These are phyloP conservation scores for Cladobotryum mycophilum DNA, from an alignment of 2,329 filamentous ascomycete genomes.

Conservation along the genomic window DNA sequence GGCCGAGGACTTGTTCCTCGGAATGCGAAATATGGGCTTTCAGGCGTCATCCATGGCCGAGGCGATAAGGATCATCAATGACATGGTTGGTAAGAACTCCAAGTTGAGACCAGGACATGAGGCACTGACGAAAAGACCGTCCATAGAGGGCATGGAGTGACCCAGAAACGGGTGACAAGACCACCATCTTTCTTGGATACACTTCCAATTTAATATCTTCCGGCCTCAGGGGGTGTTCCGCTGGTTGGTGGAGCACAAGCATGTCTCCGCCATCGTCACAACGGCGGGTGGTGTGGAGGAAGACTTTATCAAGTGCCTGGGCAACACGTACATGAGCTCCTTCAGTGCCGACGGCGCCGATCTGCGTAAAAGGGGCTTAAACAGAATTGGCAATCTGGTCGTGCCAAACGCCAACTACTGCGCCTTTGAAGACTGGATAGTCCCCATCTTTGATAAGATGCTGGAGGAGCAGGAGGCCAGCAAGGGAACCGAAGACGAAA, in stretches of 20 bases:
- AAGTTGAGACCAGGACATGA: not conserved
- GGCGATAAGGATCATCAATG: constrained; percentile 86
- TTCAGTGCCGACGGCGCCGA: constrained; percentile 73
- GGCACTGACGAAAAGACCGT: not conserved
- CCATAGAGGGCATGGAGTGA: constrained; percentile 68
- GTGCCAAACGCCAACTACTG: constrained; percentile 97
- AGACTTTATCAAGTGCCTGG: constrained; percentile 97
- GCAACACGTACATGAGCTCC: constrained; percentile 83
- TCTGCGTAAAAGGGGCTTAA: constrained; percentile 79
- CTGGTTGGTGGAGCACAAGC: constrained; percentile 86
- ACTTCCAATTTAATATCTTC: constrained; percentile 98
- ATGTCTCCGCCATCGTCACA: constrained; percentile 89
- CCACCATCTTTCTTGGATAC: constrained; percentile 95
- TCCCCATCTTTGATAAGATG: constrained; percentile 93
- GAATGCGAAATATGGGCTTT: constrained; percentile 81
- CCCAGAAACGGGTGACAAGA: constrained; percentile 68
- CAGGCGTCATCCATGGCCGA: constrained; percentile 68
- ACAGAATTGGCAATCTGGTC: constrained; percentile 91
- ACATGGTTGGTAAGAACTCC: constrained; percentile 62
- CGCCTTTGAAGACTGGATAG: constrained; percentile 93
- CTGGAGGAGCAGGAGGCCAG: constrained; percentile 85
- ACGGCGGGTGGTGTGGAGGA: constrained; percentile 95
- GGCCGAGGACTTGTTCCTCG: constrained; percentile 73
- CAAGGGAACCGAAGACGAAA: constrained; percentile 59
- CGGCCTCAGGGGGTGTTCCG: constrained; percentile 86